Percentiles rank a stretch among this genome's conserved stretches.
phyloP scores from a whole-genome alignment of 306 rosid species.

The Rosa persica region DNA sequence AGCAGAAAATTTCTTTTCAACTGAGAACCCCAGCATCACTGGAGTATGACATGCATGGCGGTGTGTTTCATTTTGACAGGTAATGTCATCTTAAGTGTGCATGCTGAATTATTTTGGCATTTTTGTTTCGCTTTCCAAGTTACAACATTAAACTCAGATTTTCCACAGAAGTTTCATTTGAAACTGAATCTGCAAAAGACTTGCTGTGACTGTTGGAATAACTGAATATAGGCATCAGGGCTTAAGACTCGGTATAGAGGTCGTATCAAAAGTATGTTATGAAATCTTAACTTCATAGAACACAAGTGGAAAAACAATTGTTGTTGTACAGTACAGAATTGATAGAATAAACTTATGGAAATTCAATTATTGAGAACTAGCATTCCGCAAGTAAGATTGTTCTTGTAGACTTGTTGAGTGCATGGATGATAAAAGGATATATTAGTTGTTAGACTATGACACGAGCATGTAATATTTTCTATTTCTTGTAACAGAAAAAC shows the following conservation, averaged over 20 bases:
- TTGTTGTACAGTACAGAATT: neutral
- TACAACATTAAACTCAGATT: neutral
- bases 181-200: slow-evolving; percentile 8
- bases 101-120: neutral
- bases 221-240: neutral
- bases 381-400: neutral
- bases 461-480: neutral
- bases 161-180: neutral
- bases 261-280: neutral
- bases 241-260: neutral
- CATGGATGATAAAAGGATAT: neutral
- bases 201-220: neutral
- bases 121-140: neutral
- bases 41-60: slow-evolving; percentile 22
- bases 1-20: slow-evolving; percentile 78
- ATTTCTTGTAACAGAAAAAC: neutral
- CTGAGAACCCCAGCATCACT: slow-evolving; percentile 38
- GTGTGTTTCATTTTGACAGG: neutral
- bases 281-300: neutral
- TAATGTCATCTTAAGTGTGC: neutral
- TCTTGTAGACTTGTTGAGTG: neutral
- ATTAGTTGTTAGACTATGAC: neutral
- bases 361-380: neutral
- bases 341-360: neutral
- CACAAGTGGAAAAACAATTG: neutral